Conservation (phyloP, 139 green algal species). For the Tetradesmus obliquus region DNA sequence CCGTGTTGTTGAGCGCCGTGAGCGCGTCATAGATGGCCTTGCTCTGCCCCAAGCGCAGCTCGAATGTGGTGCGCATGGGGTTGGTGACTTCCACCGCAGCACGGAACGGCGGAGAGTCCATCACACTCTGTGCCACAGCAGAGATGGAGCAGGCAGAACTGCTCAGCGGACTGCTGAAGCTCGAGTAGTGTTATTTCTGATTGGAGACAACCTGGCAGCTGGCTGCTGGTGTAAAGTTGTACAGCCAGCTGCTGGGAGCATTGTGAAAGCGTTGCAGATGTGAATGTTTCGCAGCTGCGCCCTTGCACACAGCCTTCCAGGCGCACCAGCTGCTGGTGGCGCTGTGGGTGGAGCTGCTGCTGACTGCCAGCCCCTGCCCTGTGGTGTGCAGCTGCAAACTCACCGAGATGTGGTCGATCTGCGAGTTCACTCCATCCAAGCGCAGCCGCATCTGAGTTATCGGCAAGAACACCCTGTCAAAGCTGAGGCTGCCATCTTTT, state of each 20-base stretch:
- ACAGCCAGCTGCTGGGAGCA: neutral
- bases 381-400: neutral
- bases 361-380: neutral
- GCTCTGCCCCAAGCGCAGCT: conserved; percentile 77
- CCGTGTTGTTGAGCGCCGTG: conserved; percentile 70
- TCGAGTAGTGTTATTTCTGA: too few relatives aligned
- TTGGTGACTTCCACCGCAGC: conserved; percentile 85
- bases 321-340: neutral
- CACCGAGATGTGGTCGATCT: conserved; percentile 21
- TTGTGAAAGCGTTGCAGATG: neutral
- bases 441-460: conserved; percentile 18
- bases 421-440: neutral
- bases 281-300: too few relatives aligned
- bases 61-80: conserved; percentile 77
- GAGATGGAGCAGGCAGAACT: neutral
- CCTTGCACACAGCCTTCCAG: too few relatives aligned
- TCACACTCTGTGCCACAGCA: neutral
- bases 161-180: too few relatives aligned
- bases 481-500: neutral
- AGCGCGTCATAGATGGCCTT: conserved; percentile 81
- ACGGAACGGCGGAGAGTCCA: conserved; percentile 72
- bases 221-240: neutral
- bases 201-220: too few relatives aligned
- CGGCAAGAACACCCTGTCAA: conserved; percentile 11
- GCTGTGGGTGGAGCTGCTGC: neutral